Base-by-base conservation (phyloP, 1,139 yeast species). In the Sugiyamaella japonica region DNA sequence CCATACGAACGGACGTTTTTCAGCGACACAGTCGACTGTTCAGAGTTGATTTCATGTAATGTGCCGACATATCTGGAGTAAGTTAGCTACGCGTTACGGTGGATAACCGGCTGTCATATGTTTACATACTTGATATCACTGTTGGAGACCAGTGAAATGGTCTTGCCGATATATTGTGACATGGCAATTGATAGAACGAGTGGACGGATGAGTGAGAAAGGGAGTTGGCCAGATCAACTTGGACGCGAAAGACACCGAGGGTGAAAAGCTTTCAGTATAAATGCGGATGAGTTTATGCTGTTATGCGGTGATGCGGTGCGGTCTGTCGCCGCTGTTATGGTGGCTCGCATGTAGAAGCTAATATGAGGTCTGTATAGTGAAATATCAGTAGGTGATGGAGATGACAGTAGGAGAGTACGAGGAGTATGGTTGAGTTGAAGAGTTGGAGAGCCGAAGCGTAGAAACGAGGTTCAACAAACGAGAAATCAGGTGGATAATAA, bases 101-200 rank as follows among this genome's bases (percentile, higher is more conserved):
- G n/a, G n/a, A n/a, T n/a, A n/a, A n/a, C n/a, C n/a, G n/a, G n/a
- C n/a, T n/a, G n/a, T n/a, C n/a, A n/a, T n/a, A n/a, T n/a, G n/a
- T n/a, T n/a, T n/a, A 69, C 76, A 31, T 64, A 78, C 72, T 86
- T 78, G 63, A 89, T 87, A 50, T 93, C 96, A 64, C 90, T 87
- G 66, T 85, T 86, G 59, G 97, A 88, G 63, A 90, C 83, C 71
- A 93, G 79, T 39, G 97, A 86, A 65, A 93, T 91, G 55, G 95
- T 87, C 72, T 89, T 90, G 29, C 99, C 99, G 64, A 89, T 85
- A 71, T 86, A 89, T 66, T 88, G 89, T 48, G 96, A 86, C 95
- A 88, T 88, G 55, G 48, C 38, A 44, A 50, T 13, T 12, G 29
- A 16, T 20, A 20, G 25, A 6, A 20, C 3, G 20, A 20, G n/a